Evolutionary conservation across 2,329 filamentous ascomycete species (phyloP).

Genomic region (Colletotrichum salicis): DNA sequence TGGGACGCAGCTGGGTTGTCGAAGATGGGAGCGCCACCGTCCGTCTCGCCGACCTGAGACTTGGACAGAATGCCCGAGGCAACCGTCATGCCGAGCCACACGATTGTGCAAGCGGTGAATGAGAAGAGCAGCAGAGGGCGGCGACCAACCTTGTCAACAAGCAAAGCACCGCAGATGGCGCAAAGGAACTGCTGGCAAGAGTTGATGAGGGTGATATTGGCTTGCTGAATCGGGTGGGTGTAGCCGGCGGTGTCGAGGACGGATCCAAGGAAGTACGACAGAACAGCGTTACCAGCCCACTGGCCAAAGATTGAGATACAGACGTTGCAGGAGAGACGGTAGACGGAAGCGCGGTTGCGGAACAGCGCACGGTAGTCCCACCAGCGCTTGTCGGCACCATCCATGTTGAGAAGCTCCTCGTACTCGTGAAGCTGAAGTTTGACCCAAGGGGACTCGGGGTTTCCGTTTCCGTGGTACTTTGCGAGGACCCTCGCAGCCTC

Average conservation of each 20-base stretch:
- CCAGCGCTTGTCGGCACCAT: slow-evolving; percentile 58
- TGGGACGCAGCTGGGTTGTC: slow-evolving; percentile 53
- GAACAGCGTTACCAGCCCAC: slow-evolving; percentile 54
- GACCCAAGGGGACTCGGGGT: slow-evolving; percentile 57
- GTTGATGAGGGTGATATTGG: slow-evolving; percentile 64
- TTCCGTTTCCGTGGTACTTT: slow-evolving; percentile 57
- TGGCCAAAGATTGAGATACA: slow-evolving; percentile 57
- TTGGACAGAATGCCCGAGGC: slow-evolving; percentile 51
- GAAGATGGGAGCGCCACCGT: slow-evolving; percentile 39
- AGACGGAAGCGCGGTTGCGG: slow-evolving; percentile 51
- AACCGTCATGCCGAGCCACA: slow-evolving; percentile 63
- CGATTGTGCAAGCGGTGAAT: slow-evolving; percentile 57
- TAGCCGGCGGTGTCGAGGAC: slow-evolving; percentile 64
- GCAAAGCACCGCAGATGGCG: slow-evolving; percentile 59
- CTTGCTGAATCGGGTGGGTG: slow-evolving; percentile 48
- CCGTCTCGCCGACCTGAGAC: slow-evolving; percentile 44
- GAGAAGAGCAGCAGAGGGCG: slow-evolving; percentile 63
- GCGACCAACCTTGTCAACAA: slow-evolving; percentile 62
- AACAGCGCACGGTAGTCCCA: slow-evolving; percentile 60
- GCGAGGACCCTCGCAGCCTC: slow-evolving; percentile 48
- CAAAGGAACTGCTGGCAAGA: slow-evolving; percentile 60
- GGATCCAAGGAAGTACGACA: slow-evolving; percentile 60
- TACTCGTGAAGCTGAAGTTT: slow-evolving; percentile 57
- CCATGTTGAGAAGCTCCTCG: slow-evolving; percentile 52
- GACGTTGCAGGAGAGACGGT: slow-evolving; percentile 57